Percentiles rank a stretch among this genome's conserved stretches.
Evolutionary conservation across 2,329 filamentous ascomycete species (phyloP).

Genomic region (Trichoderma aggressivum): DNA sequence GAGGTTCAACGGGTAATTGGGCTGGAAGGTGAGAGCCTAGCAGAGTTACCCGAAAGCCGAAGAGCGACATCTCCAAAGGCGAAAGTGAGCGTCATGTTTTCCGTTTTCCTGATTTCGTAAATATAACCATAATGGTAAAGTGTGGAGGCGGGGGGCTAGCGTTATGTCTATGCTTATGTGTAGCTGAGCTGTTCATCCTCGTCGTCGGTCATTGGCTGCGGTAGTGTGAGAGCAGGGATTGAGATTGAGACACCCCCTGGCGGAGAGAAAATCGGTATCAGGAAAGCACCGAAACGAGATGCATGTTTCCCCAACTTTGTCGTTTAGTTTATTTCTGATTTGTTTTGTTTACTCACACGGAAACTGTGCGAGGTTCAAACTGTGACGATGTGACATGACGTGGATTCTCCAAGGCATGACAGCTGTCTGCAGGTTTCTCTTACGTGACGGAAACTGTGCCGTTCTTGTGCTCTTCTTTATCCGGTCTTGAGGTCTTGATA

Average conservation of each 20-base stretch:
- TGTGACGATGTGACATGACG: not conserved
- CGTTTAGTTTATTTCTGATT: not conserved
- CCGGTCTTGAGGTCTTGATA: not conserved
- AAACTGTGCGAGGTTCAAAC: not conserved
- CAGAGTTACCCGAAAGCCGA: not conserved
- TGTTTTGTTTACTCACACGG: not conserved
- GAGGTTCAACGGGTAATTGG: not conserved
- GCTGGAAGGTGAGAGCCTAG: not conserved
- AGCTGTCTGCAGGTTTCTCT: not conserved
- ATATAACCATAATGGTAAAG: conserved; percentile 7
- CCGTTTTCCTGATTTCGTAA: not conserved
- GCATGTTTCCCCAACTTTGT: not conserved
- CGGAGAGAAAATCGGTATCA: not conserved
- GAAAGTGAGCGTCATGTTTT: not conserved
- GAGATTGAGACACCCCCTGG: not conserved
- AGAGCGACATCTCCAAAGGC: not conserved
- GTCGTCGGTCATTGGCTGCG: not conserved
- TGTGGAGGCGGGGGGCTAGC: not conserved
- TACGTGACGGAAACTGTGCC: not conserved
- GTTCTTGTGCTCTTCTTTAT: not conserved
- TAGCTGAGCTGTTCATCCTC: not conserved
- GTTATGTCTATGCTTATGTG: not conserved
- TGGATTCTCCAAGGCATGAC: not conserved
- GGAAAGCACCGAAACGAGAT: not conserved
- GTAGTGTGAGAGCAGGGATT: not conserved